Conservation (phyloP, 805 yeast species). For the Trichomonascus vanleenenianus region DNA sequence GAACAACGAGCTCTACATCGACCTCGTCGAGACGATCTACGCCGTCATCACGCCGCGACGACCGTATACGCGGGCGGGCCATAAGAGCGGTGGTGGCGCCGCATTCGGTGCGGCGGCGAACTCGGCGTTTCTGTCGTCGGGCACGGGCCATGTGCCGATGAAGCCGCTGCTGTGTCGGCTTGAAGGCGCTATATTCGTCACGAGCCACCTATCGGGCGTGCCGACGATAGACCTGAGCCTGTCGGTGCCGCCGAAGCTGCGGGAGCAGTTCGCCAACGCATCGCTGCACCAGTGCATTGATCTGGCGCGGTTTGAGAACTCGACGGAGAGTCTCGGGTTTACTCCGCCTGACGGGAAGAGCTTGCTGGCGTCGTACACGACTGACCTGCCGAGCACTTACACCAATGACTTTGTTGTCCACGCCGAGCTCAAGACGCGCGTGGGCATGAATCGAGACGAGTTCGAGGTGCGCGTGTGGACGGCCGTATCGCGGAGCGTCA, state of each 20-base stretch:
- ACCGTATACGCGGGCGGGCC: background rate
- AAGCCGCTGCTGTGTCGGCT: constrained; percentile 32
- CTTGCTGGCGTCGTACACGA: constrained; percentile 51
- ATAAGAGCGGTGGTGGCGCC: too few relatives aligned
- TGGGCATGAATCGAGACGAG: constrained; percentile 47
- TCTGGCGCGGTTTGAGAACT: constrained; percentile 40
- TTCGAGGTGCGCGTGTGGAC: constrained; percentile 54
- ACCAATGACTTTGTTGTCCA: constrained; percentile 44
- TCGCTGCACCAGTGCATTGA: constrained; percentile 67
- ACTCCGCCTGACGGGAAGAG: constrained; percentile 85
- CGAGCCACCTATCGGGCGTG: constrained; percentile 65
- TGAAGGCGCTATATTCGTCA: constrained; percentile 55
- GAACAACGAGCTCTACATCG: constrained; percentile 81
- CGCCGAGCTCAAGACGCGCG: constrained; percentile 45
- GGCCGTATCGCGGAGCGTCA: constrained; percentile 37
- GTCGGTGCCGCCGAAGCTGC: constrained; percentile 16
- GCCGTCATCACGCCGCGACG: constrained; percentile 39
- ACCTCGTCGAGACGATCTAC: constrained; percentile 59
- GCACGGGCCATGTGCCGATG: background rate
- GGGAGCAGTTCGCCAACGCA: constrained; percentile 36
- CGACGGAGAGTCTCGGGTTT: constrained; percentile 48
- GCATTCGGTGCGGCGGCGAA: constrained; percentile 13
- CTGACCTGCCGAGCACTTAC: constrained; percentile 32
- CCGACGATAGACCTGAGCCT: constrained; percentile 63
- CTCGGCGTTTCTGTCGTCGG: constrained; percentile 25